Conservation (phyloP, 371 early-diverging fungal species). For the Mortierella sp. region DNA sequence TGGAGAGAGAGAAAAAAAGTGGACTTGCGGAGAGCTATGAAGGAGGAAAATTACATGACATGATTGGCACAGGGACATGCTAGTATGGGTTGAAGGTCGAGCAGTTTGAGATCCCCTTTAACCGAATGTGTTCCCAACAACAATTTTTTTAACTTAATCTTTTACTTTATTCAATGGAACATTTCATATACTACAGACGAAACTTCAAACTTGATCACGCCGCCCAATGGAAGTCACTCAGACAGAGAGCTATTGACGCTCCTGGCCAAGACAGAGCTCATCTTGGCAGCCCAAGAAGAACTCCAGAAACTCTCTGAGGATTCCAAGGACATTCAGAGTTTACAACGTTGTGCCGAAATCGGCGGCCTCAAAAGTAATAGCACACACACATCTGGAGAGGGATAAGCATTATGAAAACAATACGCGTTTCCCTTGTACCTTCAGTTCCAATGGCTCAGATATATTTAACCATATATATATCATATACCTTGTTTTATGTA, state of each 20-base stretch:
- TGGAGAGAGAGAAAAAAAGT: no score
- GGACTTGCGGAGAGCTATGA: no score
- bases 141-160: neutral
- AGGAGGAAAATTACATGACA: no score
- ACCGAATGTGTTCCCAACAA: no score
- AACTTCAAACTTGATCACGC: slow-evolving; percentile 64
- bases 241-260: slow-evolving; percentile 68
- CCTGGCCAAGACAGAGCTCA: slow-evolving; percentile 70
- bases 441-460: neutral
- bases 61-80: no score
- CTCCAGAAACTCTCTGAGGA: slow-evolving; percentile 66
- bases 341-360: slow-evolving; percentile 66
- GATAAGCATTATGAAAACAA: neutral
- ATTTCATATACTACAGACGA: slow-evolving; percentile 52
- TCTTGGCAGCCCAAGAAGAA: slow-evolving; percentile 69
- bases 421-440: neutral
- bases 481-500: slow-evolving; percentile 14
- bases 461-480: neutral
- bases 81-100: no score
- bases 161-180: neutral
- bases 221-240: slow-evolving; percentile 60
- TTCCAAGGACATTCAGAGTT: slow-evolving; percentile 68
- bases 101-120: no score
- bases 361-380: slow-evolving; percentile 61
- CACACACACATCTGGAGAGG: neutral